These are phyloP conservation scores for Dimocarpus longan DNA, from an alignment of 345 rosid genomes.

Conservation along the genomic window DNA sequence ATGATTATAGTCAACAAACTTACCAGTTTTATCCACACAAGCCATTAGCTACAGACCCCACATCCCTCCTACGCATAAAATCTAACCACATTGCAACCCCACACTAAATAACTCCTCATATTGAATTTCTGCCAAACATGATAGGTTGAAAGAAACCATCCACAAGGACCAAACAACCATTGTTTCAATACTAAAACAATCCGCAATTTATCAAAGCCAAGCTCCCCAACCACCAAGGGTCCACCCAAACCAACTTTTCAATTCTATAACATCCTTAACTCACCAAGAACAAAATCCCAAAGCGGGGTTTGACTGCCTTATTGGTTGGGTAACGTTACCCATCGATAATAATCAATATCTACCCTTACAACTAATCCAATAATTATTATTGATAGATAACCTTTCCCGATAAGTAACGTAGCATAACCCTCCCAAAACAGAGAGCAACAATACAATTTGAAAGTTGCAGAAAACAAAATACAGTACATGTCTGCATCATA, in stretches of 20 bases:
- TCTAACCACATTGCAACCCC: background rate
- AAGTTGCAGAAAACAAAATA: background rate
- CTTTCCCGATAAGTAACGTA: no score
- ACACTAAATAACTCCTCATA: background rate
- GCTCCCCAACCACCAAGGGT: background rate
- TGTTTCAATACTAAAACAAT: no score
- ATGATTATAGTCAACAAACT: background rate
- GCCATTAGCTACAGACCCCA: background rate
- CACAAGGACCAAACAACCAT: background rate
- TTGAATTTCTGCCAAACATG: background rate
- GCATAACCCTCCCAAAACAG: background rate
- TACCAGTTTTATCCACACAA: background rate
- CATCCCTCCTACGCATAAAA: background rate
- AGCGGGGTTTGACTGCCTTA: no score
- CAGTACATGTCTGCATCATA: background rate
- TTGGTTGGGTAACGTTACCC: no score
- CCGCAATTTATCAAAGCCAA: no score
- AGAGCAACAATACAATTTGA: background rate
- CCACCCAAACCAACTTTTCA: background rate
- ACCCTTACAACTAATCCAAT: no score
- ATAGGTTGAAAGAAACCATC: no score
- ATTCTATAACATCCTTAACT: background rate
- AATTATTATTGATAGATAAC: no score
- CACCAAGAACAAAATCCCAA: background rate
- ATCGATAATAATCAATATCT: no score